Conservation (phyloP, 192 early-diverging fungal genomes). For the Coemansia sp. region DNA sequence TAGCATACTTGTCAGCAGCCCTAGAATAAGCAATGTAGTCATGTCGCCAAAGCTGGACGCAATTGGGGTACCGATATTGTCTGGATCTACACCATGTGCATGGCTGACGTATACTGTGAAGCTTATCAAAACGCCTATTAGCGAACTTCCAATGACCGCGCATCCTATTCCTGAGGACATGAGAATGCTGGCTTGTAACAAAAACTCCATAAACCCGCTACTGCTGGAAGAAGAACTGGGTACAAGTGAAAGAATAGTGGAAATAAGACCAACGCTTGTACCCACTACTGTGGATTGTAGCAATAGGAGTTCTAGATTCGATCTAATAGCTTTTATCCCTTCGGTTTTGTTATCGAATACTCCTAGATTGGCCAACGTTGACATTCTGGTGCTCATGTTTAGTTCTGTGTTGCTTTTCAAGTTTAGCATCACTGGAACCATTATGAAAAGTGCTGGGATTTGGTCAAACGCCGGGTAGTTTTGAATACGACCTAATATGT, state of each 20-base stretch:
- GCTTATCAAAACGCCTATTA: slow-evolving; percentile 75
- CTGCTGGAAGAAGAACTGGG: neutral
- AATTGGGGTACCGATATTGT: slow-evolving; percentile 55
- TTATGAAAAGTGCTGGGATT: slow-evolving; percentile 77
- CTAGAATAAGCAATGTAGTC: slow-evolving; percentile 47
- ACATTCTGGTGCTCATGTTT: slow-evolving; percentile 84
- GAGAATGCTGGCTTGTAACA: slow-evolving; percentile 42
- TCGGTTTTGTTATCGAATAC: slow-evolving; percentile 58
- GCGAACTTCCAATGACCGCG: slow-evolving; percentile 67
- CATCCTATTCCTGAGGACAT: slow-evolving; percentile 70
- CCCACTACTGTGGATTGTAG: slow-evolving; percentile 74
- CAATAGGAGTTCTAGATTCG: slow-evolving; percentile 76
- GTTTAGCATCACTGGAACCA: slow-evolving; percentile 83
- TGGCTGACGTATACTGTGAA: slow-evolving; percentile 66
- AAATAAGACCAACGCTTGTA: slow-evolving; percentile 69
- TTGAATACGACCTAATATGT: slow-evolving; percentile 68
- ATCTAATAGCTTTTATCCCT: slow-evolving; percentile 62
- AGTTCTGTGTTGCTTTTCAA: slow-evolving; percentile 92
- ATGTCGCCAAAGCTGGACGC: slow-evolving; percentile 57
- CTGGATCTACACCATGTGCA: slow-evolving; percentile 72
- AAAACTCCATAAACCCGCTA: neutral
- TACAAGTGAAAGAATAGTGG: slow-evolving; percentile 55
- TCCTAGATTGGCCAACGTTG: slow-evolving; percentile 73
- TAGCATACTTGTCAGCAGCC: slow-evolving; percentile 15
- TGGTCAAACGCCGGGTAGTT: slow-evolving; percentile 68